These are phyloP conservation scores for Pichia manshurica DNA, from an alignment of 805 yeast species.

Conservation along the genomic window DNA sequence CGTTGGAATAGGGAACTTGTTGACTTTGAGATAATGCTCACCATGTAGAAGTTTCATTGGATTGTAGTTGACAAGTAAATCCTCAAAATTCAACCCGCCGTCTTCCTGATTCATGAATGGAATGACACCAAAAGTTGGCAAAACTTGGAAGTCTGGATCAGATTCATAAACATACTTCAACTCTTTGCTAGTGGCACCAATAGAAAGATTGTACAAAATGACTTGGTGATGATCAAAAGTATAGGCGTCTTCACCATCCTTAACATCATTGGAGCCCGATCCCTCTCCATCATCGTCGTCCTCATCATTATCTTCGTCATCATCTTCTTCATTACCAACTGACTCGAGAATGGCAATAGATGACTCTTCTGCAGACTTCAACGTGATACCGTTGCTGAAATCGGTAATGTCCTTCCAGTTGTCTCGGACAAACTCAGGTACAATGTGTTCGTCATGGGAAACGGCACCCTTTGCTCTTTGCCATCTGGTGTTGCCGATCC, in stretches of 20 bases:
- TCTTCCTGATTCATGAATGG: slow-evolving; percentile 67
- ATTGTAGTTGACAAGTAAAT: slow-evolving; percentile 72
- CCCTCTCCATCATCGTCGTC: slow-evolving; percentile 41
- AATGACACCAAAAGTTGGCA: slow-evolving; percentile 88
- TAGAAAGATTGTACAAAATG: slow-evolving; percentile 80
- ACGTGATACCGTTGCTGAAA: slow-evolving; percentile 49
- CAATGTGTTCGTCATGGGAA: slow-evolving; percentile 44
- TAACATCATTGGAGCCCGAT: slow-evolving; percentile 30
- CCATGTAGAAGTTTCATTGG: slow-evolving; percentile 90
- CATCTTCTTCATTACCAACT: slow-evolving; percentile 44
- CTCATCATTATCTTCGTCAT: slow-evolving; percentile 39
- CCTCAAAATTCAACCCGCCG: slow-evolving; percentile 51
- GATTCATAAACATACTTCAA: slow-evolving; percentile 77
- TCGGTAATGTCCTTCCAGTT: slow-evolving; percentile 63
- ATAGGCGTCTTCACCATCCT: slow-evolving; percentile 43
- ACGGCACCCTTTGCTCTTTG: slow-evolving; percentile 87
- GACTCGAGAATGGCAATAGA: slow-evolving; percentile 71
- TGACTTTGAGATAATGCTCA: slow-evolving; percentile 81
- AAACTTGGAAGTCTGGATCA: slow-evolving; percentile 67
- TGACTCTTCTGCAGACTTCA: slow-evolving; percentile 67
- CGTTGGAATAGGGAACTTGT: slow-evolving; percentile 73
- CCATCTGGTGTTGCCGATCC: slow-evolving; percentile 94
- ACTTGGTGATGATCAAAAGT: slow-evolving; percentile 61
- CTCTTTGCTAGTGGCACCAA: slow-evolving; percentile 79
- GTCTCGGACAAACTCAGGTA: slow-evolving; percentile 61